phyloP scores from a whole-genome alignment of 2,329 filamentous ascomycete species.

The Capronia coronata region DNA sequence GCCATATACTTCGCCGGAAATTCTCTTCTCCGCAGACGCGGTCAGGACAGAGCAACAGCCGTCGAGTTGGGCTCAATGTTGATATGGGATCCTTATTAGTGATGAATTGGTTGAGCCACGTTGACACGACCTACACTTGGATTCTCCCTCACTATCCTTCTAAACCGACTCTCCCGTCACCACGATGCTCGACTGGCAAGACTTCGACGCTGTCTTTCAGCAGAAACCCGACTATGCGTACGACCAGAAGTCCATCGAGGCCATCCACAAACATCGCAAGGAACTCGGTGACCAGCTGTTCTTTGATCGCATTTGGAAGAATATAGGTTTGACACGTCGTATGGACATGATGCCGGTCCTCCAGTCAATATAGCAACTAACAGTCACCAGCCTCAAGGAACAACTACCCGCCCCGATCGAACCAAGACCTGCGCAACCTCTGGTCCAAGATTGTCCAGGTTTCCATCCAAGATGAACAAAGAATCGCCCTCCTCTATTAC shows the following conservation, averaged over 20 bases:
- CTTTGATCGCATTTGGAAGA: slow-evolving; percentile 68
- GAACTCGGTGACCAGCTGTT: slow-evolving; percentile 65
- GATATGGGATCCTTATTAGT: too few species aligned
- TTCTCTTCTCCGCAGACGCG: too few species aligned
- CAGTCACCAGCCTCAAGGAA: slow-evolving; percentile 45
- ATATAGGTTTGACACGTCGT: slow-evolving; percentile 66
- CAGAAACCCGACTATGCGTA: slow-evolving; percentile 56
- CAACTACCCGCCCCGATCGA: slow-evolving; percentile 67
- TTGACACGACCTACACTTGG: too few species aligned
- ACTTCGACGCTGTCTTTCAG: slow-evolving; percentile 63
- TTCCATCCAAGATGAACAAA: slow-evolving; percentile 64
- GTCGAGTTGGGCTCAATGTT: too few species aligned
- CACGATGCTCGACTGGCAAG: slow-evolving; percentile 57
- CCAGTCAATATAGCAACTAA: slow-evolving; percentile 2
- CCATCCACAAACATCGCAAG: slow-evolving; percentile 62
- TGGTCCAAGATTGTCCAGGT: slow-evolving; percentile 63
- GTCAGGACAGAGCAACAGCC: too few species aligned
- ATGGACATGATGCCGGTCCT: slow-evolving; percentile 24
- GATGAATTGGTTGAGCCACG: too few species aligned
- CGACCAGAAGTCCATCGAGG: slow-evolving; percentile 53
- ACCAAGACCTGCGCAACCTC: slow-evolving; percentile 60
- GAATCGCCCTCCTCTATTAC: slow-evolving; percentile 78
- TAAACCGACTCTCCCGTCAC: background rate
- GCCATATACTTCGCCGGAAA: too few species aligned
- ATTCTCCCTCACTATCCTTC: too few species aligned